Evolutionary conservation across 768 basidiomycete genomes (phyloP), one percentile per base, ranked within the genome.

Genomic region (Kwoniella dendrophila): DNA sequence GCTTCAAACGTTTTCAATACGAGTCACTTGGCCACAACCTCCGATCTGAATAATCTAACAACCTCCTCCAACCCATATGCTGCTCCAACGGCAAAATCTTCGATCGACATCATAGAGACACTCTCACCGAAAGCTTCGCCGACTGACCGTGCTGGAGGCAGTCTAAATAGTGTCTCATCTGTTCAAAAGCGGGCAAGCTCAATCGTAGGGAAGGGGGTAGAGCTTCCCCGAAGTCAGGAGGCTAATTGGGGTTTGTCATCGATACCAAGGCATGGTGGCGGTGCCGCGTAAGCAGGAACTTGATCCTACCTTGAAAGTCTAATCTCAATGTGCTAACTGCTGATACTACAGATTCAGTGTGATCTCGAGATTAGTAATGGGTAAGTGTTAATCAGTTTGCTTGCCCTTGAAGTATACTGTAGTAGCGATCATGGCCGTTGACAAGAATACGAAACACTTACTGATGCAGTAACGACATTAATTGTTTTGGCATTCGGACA

Each of bases 291-390:
- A 51, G 66, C 54, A 12, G 6, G n/a, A 5, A 43, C 12, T 20
- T 11, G 20, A 38, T 38, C 8, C 36, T n/a, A n/a, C 34, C 10
- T 45, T 4, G 8, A 16, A 14, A 5, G 43, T 16, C 26, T 33
- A n/a, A 43, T n/a, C 22, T 38, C 14, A 36, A 12, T 29, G 4
- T 16, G 12, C 12, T 38, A 30, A 4, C 18, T 38, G 26, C 10
- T 44, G 20, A 44, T n/a, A 18, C 4, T 30, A 32, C 24, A 68
- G 71, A 16, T 70, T 67, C 41, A 55, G 50, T 4, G 47, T 68
- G 2, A 18, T 70, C 0, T 65, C 66, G 22, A n/a, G 71, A 20
- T 44, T 73, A 36, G 32, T 67, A 16, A 68, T 69, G 10, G 68
- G 72, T 70, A 49, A 27, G 67, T 58, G 2, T n/a, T n/a, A n/a